Percentiles rank a stretch among this genome's conserved stretches.
These are phyloP conservation scores for Cladorrhinum sp. DNA, from an alignment of 2,329 filamentous ascomycete species.

Conservation along the genomic window DNA sequence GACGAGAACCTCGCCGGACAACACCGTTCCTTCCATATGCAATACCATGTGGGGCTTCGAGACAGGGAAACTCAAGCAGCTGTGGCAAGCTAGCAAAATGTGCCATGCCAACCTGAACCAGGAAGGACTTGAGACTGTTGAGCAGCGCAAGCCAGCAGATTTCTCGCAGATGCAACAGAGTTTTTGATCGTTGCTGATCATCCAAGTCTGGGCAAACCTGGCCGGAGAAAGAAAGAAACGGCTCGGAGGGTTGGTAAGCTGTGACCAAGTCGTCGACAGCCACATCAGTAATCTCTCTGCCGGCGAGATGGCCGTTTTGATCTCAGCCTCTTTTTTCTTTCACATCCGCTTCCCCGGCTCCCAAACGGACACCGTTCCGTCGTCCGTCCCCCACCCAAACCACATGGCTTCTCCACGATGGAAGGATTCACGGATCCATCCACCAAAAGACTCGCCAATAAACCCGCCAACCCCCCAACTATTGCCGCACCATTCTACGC, in stretches of 20 bases:
- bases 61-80: neutral
- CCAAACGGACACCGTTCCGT: neutral
- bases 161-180: neutral
- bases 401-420: neutral
- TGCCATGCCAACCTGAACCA: neutral
- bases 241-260: neutral
- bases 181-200: neutral
- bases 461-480: constrained; percentile 8
- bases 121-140: no score
- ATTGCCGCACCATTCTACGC: constrained; percentile 1
- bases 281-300: no score
- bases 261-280: no score
- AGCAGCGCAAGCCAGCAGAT: neutral
- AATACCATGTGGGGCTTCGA: no score
- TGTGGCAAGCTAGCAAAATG: neutral
- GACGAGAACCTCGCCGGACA: constrained; percentile 1
- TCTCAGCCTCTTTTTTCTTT: neutral
- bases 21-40: neutral
- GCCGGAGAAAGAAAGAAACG: neutral
- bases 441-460: neutral
- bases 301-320: neutral
- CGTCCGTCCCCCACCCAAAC: neutral
- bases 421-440: neutral
- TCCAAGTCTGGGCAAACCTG: neutral
- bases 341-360: neutral